Base-by-base conservation (phyloP, 2,329 filamentous ascomycete species). In the Akanthomyces dipterigenus region DNA sequence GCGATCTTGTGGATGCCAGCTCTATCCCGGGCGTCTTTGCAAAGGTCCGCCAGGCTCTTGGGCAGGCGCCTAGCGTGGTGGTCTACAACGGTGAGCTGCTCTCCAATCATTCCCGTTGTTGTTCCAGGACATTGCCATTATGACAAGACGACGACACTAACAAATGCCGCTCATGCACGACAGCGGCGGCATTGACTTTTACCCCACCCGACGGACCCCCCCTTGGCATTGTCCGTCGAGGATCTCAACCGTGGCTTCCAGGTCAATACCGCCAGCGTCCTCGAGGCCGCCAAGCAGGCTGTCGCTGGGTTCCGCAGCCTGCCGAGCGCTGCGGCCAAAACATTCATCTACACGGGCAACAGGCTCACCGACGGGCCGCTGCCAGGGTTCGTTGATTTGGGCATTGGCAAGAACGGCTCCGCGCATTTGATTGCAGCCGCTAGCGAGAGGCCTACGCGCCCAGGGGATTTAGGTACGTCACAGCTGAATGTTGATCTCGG, bases 381-480 rank as follows among this genome's bases (percentile, higher is more conserved):
- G 12, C 26, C 24, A 18, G 18, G 53, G 5, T 56, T 56, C 5
- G 12, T 34, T 2, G 38, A 18, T 46, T 46, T 45, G 6, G 42
- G 54, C 18, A 56, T 46, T 46, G 40, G 40, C 2, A 43, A 36
- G 12, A 46, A 20, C 6, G 26, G 26, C 40, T 24, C 42, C 2
- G 54, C 42, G 12, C 54, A 56, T 18, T 26, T 46, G 42, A 48
- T 56, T 38, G 54, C 42, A 6, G 42, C 54, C 42, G 20, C 54
- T 46, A 56, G 54, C 26, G 20, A 48, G 12, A 48, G 12, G 55
- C 55, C 43, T 57, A 57, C 22, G 43, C 55, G 55, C 55, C 55
- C 31, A 49, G 28, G 55, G 43, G 9, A 16, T 31, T 38, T 22
- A 22, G 55, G 55, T 26, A 48, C 55, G 31, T 40, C 55, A 49